Base-by-base conservation (phyloP, 2,329 filamentous ascomycete genomes). In the Tolypocladium amazonense region DNA sequence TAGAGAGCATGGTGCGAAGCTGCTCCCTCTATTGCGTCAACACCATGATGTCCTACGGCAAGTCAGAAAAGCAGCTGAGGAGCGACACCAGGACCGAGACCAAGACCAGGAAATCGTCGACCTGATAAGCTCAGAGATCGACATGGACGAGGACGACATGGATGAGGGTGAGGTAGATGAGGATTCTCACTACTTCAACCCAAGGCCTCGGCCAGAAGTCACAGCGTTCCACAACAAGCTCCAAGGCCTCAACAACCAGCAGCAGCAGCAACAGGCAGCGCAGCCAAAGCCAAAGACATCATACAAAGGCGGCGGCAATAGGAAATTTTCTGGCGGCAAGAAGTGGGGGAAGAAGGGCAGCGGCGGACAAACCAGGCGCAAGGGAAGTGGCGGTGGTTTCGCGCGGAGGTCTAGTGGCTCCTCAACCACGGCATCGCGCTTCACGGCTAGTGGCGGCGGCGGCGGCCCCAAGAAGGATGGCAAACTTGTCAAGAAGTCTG, bases 11-110 rank as follows among this genome's bases (percentile, higher is more conserved):
- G 89, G 89, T 9, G 74, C 72, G 39, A 78, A 76, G 58, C 84
- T 93, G 62, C 69, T 89, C 43, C 76, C 78, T 1, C 70, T 91
- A 6, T 75, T 92, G 55, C 74, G 76, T 57, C 72, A 74, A 18
- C 79, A 77, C 63, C 72, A 79, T 37, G 61, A 66, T 0, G 72
- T 75, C 45, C 86, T 84, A 64, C 70, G 72, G 38, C 76, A 80
- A 54, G 81, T 83, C 66, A 80, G 20, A 35, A 3, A 11, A 54
- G 20, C 11, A 37, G 23, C 80, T 75, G 74, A 73, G n/a, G 64
- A 63, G 15, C 9, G 27, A 61, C 61, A 62, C 39, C 57, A 71
- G 47, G 67, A 70, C 38, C 57, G 71, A 54, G 67, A 70, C 7
- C 43, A 61, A 30, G 65, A 64, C 55, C 67, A 72, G 59, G 77